These are phyloP conservation scores for Scheffersomyces illinoinensis DNA, from an alignment of 1,139 yeast species.

Conservation along the genomic window DNA sequence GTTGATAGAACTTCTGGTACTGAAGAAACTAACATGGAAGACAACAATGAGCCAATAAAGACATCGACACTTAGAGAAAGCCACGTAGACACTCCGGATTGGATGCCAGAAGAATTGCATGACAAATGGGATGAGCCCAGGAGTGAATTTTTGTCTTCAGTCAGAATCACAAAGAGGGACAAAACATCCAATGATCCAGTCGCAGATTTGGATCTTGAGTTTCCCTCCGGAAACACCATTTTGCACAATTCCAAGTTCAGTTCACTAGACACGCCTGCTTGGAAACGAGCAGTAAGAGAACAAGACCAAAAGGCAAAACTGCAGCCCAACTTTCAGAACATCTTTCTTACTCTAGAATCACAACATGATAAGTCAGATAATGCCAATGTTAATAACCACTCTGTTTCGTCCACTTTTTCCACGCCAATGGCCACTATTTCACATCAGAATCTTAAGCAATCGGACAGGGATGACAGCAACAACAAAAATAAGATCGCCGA, in stretches of 20 bases:
- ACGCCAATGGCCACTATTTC: slow-evolving; percentile 31
- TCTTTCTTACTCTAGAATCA: slow-evolving; percentile 25
- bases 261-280: slow-evolving; percentile 33
- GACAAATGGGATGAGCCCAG: slow-evolving; percentile 33
- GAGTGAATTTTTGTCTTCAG: slow-evolving; percentile 30
- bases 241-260: slow-evolving; percentile 31
- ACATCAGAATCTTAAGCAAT: slow-evolving; percentile 10
- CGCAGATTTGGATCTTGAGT: slow-evolving; percentile 20
- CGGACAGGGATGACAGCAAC: background rate
- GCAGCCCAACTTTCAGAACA: slow-evolving; percentile 34
- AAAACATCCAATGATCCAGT: slow-evolving; percentile 6
- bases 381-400: slow-evolving; percentile 15
- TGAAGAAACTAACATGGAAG: background rate
- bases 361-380: slow-evolving; percentile 6
- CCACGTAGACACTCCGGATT: slow-evolving; percentile 34
- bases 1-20: background rate
- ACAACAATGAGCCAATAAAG: slow-evolving; percentile 12
- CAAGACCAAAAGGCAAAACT: slow-evolving; percentile 27
- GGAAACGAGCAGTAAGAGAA: slow-evolving; percentile 36
- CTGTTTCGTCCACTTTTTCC: slow-evolving; percentile 38
- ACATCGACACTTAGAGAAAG: slow-evolving; percentile 17
- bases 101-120: slow-evolving; percentile 46
- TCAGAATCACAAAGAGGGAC: slow-evolving; percentile 24
- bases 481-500: slow-evolving; percentile 3
- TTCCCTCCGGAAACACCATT: slow-evolving; percentile 34